Conservation (phyloP, 176 grass and related monocot species). For the Calamus simplicifolius region DNA sequence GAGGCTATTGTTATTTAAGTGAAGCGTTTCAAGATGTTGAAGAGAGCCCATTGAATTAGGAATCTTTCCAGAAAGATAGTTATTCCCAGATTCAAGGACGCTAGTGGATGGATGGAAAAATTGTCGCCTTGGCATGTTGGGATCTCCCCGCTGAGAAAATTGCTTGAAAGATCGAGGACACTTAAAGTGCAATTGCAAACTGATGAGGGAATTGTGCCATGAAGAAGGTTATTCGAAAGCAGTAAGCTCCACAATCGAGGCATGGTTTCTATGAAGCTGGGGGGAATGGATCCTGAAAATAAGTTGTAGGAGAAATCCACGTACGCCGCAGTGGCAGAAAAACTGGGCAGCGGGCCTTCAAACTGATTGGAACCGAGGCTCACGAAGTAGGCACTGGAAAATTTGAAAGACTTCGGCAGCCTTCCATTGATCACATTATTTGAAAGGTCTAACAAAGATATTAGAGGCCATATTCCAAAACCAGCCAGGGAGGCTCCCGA, state of each 20-base stretch:
- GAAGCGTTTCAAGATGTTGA: too few species aligned
- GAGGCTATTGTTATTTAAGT: too few species aligned
- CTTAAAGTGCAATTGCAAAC: slow-evolving; percentile 1
- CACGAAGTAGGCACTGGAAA: too few species aligned
- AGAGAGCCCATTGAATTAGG: neutral
- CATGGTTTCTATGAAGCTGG: neutral
- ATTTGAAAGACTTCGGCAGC: too few species aligned
- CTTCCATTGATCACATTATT: too few species aligned
- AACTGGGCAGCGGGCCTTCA: too few species aligned
- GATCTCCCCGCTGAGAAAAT: slow-evolving; percentile 4
- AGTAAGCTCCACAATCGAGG: neutral
- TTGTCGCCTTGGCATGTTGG: neutral
- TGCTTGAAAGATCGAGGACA: neutral
- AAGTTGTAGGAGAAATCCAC: slow-evolving; percentile 19
- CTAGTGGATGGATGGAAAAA: neutral
- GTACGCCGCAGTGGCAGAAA: accelerated
- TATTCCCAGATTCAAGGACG: slow-evolving; percentile 9
- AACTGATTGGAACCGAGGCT: too few species aligned
- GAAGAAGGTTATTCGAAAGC: slow-evolving; percentile 15
- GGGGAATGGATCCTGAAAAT: slow-evolving; percentile 15
- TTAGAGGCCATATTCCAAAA: slow-evolving; percentile 1
- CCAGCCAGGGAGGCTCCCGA: slow-evolving; percentile 8
- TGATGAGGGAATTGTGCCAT: slow-evolving; percentile 2
- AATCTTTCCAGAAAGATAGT: slow-evolving; percentile 5
- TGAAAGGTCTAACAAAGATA: too few species aligned